phyloP scores from a whole-genome alignment of 768 basidiomycete species.

The Phylloporus rhodoxanthus region DNA sequence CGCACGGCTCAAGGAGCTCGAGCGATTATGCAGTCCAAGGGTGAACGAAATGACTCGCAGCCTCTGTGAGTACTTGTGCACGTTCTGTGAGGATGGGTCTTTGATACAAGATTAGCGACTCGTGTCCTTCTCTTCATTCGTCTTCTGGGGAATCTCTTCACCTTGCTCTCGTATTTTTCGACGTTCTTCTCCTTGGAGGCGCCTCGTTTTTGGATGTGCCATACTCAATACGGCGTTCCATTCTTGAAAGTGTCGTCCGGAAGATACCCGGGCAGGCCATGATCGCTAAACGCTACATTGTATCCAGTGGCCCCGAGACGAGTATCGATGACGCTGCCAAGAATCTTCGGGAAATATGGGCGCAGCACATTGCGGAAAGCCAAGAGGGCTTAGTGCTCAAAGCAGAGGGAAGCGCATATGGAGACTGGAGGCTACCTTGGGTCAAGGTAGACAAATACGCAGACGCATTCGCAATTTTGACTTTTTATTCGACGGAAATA shows the following conservation, averaged over 20 bases:
- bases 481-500: slow-evolving; percentile 14
- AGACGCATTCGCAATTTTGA: slow-evolving; percentile 12
- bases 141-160: slow-evolving; percentile 41
- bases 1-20: slow-evolving; percentile 54
- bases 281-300: slow-evolving; percentile 49
- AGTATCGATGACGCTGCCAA: slow-evolving; percentile 12
- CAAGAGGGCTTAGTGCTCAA: slow-evolving; percentile 79
- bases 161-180: slow-evolving; percentile 84
- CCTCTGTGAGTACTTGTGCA: slow-evolving; percentile 13
- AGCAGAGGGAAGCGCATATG: slow-evolving; percentile 61
- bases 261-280: slow-evolving; percentile 56
- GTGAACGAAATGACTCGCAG: slow-evolving; percentile 18
- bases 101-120: slow-evolving; percentile 23
- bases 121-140: slow-evolving; percentile 40
- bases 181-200: slow-evolving; percentile 68
- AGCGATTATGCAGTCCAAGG: slow-evolving; percentile 20
- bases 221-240: slow-evolving; percentile 54
- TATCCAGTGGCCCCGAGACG: slow-evolving; percentile 27
- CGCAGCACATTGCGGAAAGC: slow-evolving; percentile 42
- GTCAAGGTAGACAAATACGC: slow-evolving; percentile 49
- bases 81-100: neutral
- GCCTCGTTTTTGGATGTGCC: slow-evolving; percentile 46
- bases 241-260: slow-evolving; percentile 54
- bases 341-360: slow-evolving; percentile 43
- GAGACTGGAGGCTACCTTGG: slow-evolving; percentile 64